Evolutionary conservation across 164 flowering plant genomes (phyloP).

Genomic region (Magnolia changhungtana): DNA sequence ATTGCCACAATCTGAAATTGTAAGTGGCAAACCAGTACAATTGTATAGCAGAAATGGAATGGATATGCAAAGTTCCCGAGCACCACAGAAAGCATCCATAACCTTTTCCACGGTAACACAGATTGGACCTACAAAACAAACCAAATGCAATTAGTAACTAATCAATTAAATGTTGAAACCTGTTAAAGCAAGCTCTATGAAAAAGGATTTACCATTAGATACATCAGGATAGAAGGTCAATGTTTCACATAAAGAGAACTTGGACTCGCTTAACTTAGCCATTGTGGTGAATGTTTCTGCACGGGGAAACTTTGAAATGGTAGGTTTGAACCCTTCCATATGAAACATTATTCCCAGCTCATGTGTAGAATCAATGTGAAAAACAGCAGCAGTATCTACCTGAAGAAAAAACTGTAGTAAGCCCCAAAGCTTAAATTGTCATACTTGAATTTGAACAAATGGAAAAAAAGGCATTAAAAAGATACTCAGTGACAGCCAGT

Average conservation of each 20-base stretch:
- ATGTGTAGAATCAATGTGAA: conserved; percentile 79
- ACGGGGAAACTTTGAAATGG: conserved; percentile 60
- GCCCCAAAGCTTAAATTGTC: background rate
- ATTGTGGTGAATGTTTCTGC: conserved; percentile 58
- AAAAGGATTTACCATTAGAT: conserved; percentile 37
- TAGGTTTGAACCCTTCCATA: conserved; percentile 53
- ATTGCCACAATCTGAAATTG: conserved; percentile 39
- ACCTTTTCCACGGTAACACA: conserved; percentile 62
- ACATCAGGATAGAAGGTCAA: conserved; percentile 46
- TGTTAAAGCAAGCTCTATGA: background rate
- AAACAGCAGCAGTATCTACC: conserved; percentile 64
- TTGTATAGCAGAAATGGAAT: conserved; percentile 82
- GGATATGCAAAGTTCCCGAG: conserved; percentile 71
- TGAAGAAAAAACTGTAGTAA: conserved; percentile 23
- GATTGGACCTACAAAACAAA: conserved; percentile 50
- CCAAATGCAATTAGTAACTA: conserved; percentile 3
- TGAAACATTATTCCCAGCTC: conserved; percentile 59
- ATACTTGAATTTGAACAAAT: background rate
- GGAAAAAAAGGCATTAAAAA: background rate
- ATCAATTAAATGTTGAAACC: background rate
- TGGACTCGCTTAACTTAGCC: conserved; percentile 71
- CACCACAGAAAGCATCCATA: conserved; percentile 83
- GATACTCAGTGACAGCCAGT: background rate
- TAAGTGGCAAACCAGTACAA: conserved; percentile 68
- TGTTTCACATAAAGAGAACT: conserved; percentile 60